Evolutionary conservation across 768 basidiomycete species (phyloP).

Genomic region (Leccinum disarticulatum): DNA sequence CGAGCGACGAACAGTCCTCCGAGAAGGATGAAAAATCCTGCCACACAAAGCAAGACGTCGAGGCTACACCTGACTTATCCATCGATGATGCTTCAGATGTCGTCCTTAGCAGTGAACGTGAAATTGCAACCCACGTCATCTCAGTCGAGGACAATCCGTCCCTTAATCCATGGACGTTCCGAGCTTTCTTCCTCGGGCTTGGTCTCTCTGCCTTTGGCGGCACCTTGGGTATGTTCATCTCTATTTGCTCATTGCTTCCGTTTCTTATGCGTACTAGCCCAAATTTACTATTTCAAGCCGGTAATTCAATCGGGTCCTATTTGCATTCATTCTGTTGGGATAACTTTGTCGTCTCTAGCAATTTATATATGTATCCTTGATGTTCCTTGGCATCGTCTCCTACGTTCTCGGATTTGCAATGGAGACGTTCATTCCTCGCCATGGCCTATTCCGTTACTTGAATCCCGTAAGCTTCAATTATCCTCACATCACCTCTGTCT

Average conservation of each 20-base stretch:
- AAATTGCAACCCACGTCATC: constrained; percentile 45
- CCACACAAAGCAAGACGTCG: constrained; percentile 34
- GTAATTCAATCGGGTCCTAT: constrained; percentile 23
- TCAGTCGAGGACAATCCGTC: constrained; percentile 5
- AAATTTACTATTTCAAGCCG: constrained; percentile 64
- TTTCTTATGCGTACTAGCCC: constrained; percentile 33
- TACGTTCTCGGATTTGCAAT: constrained; percentile 47
- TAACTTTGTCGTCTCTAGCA: no score
- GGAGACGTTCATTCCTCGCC: constrained; percentile 47
- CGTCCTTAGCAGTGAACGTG: constrained; percentile 42
- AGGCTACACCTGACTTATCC: constrained; percentile 11
- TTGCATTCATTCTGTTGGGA: neutral
- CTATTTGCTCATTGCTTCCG: neutral
- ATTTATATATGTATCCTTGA: constrained; percentile 53
- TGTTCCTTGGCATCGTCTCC: constrained; percentile 55
- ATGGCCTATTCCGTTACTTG: constrained; percentile 46
- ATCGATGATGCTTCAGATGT: constrained; percentile 12
- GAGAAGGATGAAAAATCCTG: constrained; percentile 12
- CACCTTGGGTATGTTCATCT: neutral
- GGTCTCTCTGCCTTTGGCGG: neutral
- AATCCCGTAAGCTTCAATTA: constrained; percentile 40
- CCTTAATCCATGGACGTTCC: neutral
- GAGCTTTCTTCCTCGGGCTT: neutral
- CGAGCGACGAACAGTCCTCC: constrained; percentile 4
- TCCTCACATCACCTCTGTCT: neutral